These are phyloP conservation scores for Coemansia guatemalensis DNA, from an alignment of 192 early-diverging fungal genomes.

Conservation along the genomic window DNA sequence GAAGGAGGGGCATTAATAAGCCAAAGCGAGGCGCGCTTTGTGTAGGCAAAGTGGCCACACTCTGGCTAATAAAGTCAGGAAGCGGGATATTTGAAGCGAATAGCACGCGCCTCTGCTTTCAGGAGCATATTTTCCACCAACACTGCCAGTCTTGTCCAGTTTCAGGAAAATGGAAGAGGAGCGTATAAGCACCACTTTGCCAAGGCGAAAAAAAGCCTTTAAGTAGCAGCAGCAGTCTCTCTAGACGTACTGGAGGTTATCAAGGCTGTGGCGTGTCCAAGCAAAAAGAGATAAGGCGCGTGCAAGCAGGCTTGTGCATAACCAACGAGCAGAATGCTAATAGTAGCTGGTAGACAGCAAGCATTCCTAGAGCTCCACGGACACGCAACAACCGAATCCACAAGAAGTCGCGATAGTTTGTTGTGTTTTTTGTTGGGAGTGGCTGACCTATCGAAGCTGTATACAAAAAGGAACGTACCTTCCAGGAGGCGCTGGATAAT, in stretches of 20 bases:
- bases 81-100: neutral
- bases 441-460: neutral
- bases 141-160: neutral
- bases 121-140: neutral
- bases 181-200: conserved; percentile 1
- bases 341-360: neutral
- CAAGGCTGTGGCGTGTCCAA: neutral
- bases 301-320: neutral
- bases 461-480: conserved; percentile 30
- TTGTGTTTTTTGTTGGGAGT: neutral
- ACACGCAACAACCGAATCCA: neutral
- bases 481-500: conserved; percentile 54
- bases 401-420: neutral
- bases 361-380: neutral
- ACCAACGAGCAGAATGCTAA: neutral
- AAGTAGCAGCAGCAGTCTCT: neutral
- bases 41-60: neutral
- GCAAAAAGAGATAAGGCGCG: conserved; percentile 4
- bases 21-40: too few relatives aligned
- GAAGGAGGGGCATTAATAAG: neutral
- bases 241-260: neutral
- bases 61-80: neutral
- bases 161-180: neutral
- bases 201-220: neutral
- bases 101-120: neutral